Evolutionary conservation across 352 stramenopile species (phyloP).

Genomic region (Saprolegnia parasitica): DNA sequence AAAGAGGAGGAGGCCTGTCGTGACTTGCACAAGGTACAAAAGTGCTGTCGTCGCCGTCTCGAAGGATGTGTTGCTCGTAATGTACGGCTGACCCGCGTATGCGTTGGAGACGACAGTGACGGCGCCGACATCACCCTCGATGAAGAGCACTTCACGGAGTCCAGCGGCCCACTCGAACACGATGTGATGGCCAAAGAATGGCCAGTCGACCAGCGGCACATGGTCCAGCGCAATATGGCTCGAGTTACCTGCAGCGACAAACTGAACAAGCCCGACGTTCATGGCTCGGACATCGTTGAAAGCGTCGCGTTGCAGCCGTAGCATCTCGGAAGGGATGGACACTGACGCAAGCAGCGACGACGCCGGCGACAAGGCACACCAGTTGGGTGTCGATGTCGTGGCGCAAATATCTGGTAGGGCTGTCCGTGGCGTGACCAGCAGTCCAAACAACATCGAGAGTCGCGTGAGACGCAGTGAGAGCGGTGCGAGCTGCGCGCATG

Average conservation of each 20-base stretch:
- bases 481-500: neutral
- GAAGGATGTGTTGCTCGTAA: neutral
- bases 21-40: neutral
- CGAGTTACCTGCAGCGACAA: neutral
- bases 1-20: neutral
- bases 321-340: too few relatives aligned
- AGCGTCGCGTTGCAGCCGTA: too few relatives aligned
- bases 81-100: neutral
- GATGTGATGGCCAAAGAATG: neutral
- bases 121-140: conserved; percentile 5
- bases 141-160: conserved; percentile 5
- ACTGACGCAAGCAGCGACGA: too few relatives aligned
- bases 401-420: too few relatives aligned
- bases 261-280: conserved; percentile 11
- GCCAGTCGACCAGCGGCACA: neutral
- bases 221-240: neutral
- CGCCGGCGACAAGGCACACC: too few relatives aligned
- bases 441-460: neutral
- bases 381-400: too few relatives aligned
- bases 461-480: neutral
- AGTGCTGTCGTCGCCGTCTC: neutral
- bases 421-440: neutral
- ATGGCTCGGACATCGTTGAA: neutral
- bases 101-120: neutral
- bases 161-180: conserved; percentile 7